phyloP scores from a whole-genome alignment of 2,329 filamentous ascomycete species.

The Zelopaecilomyces penicillatus region DNA sequence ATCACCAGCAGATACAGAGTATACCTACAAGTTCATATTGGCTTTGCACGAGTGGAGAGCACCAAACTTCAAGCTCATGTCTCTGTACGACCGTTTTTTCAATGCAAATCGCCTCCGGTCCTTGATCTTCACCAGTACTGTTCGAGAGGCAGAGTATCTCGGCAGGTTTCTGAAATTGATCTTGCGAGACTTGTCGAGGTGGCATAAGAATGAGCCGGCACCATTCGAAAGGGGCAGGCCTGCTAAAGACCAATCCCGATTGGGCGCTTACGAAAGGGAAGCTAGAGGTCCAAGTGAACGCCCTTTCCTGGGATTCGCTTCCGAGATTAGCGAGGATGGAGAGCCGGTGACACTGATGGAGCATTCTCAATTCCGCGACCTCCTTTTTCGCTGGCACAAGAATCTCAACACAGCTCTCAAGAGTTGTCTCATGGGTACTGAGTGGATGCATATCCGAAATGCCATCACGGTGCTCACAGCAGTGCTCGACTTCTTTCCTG shows the following conservation, averaged over 20 bases:
- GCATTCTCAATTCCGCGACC: conserved; percentile 76
- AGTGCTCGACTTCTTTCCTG: conserved; percentile 75
- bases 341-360: conserved; percentile 66
- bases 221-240: conserved; percentile 34
- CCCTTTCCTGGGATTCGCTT: conserved; percentile 68
- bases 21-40: conserved; percentile 76
- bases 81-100: conserved; percentile 77
- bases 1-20: conserved; percentile 82
- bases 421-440: conserved; percentile 68
- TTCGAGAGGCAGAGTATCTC: conserved; percentile 86
- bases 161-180: conserved; percentile 82
- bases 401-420: conserved; percentile 73
- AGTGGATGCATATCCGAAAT: conserved; percentile 98
- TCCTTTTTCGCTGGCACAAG: conserved; percentile 86
- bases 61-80: conserved; percentile 78
- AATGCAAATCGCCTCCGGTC: conserved; percentile 70
- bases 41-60: conserved; percentile 79
- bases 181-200: conserved; percentile 68
- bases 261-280: conserved; percentile 77
- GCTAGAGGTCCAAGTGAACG: conserved; percentile 45
- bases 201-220: conserved; percentile 66
- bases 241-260: conserved; percentile 41
- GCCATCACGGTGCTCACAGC: conserved; percentile 82
- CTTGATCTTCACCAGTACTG: conserved; percentile 81
- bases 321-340: conserved; percentile 55